phyloP scores from a whole-genome alignment of 306 rosid genomes.

The Lotus japonicus region DNA sequence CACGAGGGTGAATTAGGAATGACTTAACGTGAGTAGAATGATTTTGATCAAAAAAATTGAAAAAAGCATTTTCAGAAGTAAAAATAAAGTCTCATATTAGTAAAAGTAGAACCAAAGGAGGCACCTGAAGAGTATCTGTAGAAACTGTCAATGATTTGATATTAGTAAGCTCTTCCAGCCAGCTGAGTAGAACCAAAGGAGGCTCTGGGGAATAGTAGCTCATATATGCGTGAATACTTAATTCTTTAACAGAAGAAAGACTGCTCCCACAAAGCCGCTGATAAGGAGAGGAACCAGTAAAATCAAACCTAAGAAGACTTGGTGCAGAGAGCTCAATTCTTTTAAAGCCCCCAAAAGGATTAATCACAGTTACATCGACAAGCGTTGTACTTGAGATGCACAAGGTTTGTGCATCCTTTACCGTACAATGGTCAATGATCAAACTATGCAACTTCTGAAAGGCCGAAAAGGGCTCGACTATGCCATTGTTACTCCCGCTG shows the following conservation, averaged over 20 bases:
- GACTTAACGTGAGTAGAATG: too few relatives aligned
- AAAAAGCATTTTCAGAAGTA: too few relatives aligned
- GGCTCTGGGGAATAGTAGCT: too few relatives aligned
- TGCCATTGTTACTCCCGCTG: not conserved
- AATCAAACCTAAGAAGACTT: not conserved
- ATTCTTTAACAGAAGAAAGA: not conserved
- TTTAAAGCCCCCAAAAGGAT: not conserved
- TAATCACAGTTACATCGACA: not conserved
- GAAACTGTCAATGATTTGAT: too few relatives aligned
- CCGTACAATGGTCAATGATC: not conserved
- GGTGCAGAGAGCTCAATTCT: not conserved
- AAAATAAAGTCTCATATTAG: too few relatives aligned
- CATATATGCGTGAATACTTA: not conserved
- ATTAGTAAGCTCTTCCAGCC: too few relatives aligned
- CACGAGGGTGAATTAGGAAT: too few relatives aligned
- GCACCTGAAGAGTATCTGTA: too few relatives aligned
- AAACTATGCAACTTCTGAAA: not conserved
- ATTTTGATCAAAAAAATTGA: too few relatives aligned
- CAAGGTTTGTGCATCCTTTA: not conserved
- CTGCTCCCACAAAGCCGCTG: not conserved
- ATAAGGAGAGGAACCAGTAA: not conserved
- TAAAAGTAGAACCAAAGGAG: too few relatives aligned
- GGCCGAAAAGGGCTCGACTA: not conserved
- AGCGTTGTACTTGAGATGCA: not conserved
- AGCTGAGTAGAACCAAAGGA: too few relatives aligned